Evolutionary conservation across 257 asterid genomes (phyloP), one percentile per base, ranked within the genome.

Genomic region (Leptodermis oblonga): DNA sequence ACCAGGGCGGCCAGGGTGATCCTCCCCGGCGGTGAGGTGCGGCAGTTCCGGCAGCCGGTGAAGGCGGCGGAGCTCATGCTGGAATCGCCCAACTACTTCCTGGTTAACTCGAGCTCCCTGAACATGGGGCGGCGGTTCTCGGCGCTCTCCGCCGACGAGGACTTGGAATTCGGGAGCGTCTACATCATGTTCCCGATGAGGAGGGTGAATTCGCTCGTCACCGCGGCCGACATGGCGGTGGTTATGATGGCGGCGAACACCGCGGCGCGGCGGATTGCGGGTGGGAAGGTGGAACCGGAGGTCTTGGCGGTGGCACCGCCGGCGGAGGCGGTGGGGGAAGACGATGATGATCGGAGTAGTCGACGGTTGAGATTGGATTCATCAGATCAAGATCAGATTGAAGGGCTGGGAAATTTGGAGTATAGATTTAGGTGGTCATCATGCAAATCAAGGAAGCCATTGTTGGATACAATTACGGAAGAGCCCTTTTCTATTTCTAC

Each of bases 111-210:
- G 0, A 73, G 41, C 23, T 71, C 86, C 11, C 63, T 87, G 33
- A 73, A 62, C 6, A 67, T 76, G 4, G 93, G 93, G 4, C 51
- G 46, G 7, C 70, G 90, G 51, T 80, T 86, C 59, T 56, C 75
- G 0, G 79, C 89, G 0, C 74, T 86, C 9, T 69, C 68, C 3
- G 92, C 89, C 0, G 89, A 84, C 11, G 89, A 82, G 6, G 92
- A 86, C 4, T 79, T 86, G 73, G 81, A 85, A 56, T 67, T 74
- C 12, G 87, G 87, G 1, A 69, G 73, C 37, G 80, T 77, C 36
- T 87, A 87, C 68, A 72, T 78, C 28, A 63, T 85, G 74, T 82
- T 87, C 18, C 88, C 87, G 6, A 85, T 87, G 93, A 78, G 77
- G 53, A 76, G 88, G 68, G 68, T 77, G 61, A 87, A 77, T 65